These are phyloP conservation scores for Neocucurbitaria cava DNA, from an alignment of 2,329 filamentous ascomycete species.

Conservation along the genomic window DNA sequence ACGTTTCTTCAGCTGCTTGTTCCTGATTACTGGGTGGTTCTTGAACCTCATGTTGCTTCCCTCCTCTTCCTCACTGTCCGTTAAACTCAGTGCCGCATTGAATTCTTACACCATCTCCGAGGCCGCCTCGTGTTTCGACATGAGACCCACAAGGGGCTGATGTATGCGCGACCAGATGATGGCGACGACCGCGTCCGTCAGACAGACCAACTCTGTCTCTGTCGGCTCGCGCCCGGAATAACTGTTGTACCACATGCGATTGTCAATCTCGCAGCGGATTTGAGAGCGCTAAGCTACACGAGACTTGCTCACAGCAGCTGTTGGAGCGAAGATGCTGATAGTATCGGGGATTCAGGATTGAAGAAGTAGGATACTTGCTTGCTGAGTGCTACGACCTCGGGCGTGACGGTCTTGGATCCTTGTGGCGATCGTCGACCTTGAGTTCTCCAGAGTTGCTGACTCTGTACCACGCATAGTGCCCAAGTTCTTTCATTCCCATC, in stretches of 20 bases:
- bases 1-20: too few species aligned
- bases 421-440: too few species aligned
- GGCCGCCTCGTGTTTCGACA: neutral
- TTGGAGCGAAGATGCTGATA: neutral
- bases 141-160: neutral
- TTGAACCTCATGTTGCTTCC: neutral
- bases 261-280: neutral
- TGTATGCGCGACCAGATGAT: neutral
- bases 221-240: neutral
- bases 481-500: too few species aligned
- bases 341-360: neutral
- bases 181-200: neutral
- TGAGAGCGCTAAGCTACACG: neutral
- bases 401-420: neutral
- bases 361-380: neutral
- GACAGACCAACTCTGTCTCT: neutral
- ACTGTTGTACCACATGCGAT: neutral
- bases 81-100: neutral
- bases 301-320: neutral
- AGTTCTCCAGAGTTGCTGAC: too few species aligned
- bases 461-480: too few species aligned
- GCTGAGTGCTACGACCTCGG: neutral
- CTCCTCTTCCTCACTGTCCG: neutral
- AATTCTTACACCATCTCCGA: neutral
- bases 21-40: too few species aligned